phyloP scores from a whole-genome alignment of 1,139 yeast genomes.

The Lodderomyces metapsilosis region DNA sequence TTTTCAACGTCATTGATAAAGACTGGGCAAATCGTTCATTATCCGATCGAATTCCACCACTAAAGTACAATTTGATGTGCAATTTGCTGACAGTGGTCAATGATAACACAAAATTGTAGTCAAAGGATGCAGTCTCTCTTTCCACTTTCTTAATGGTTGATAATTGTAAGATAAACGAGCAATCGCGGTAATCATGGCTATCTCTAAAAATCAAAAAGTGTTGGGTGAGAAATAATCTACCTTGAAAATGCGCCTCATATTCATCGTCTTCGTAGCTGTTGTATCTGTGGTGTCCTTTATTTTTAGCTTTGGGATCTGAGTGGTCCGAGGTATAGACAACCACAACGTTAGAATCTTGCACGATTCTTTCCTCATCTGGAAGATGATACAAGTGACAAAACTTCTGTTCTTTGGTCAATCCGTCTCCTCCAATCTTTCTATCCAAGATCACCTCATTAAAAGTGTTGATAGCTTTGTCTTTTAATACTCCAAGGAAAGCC shows the following conservation, averaged over 20 bases:
- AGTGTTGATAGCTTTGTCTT: slow-evolving; percentile 47
- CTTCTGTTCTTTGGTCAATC: slow-evolving; percentile 61
- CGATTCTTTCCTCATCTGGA: slow-evolving; percentile 67
- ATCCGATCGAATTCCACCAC: slow-evolving; percentile 79
- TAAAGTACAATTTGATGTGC: slow-evolving; percentile 64
- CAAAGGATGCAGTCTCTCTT: slow-evolving; percentile 28
- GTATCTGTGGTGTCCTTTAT: background rate
- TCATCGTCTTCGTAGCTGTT: background rate
- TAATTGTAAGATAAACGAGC: slow-evolving; percentile 70
- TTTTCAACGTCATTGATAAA: slow-evolving; percentile 60
- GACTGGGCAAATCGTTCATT: slow-evolving; percentile 78
- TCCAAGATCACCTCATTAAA: slow-evolving; percentile 40
- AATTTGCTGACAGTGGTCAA: slow-evolving; percentile 68
- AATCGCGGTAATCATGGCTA: slow-evolving; percentile 63
- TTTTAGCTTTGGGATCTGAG: background rate
- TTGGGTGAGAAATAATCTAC: slow-evolving; percentile 67
- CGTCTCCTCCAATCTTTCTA: slow-evolving; percentile 24
- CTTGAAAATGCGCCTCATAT: slow-evolving; percentile 33
- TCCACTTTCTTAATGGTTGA: slow-evolving; percentile 84
- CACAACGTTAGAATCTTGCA: slow-evolving; percentile 71
- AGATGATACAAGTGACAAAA: slow-evolving; percentile 65
- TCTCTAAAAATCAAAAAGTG: slow-evolving; percentile 76
- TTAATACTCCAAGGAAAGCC: slow-evolving; percentile 51
- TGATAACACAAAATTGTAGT: slow-evolving; percentile 57
- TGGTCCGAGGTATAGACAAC: slow-evolving; percentile 38